These are phyloP conservation scores for Leucocoprinus birnbaumii DNA, from an alignment of 768 basidiomycete genomes.

Conservation along the genomic window DNA sequence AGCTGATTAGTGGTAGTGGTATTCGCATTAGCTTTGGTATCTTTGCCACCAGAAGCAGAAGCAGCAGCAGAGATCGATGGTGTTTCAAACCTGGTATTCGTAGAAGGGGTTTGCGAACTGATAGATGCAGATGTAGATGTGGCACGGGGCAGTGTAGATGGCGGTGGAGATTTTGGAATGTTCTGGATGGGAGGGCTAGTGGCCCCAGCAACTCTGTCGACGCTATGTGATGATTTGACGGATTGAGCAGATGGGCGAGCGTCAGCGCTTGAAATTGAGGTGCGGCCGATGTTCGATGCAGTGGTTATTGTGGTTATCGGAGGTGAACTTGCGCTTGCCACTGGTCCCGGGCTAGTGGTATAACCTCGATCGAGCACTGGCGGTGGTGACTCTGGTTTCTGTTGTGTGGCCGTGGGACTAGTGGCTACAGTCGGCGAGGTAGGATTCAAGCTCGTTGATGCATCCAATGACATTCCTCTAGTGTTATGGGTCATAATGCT, in stretches of 20 bases:
- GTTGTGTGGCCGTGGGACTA: background rate
- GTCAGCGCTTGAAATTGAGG: background rate
- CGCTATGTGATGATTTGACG: background rate
- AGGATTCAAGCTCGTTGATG: slow-evolving; percentile 8
- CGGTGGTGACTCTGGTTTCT: slow-evolving; percentile 1
- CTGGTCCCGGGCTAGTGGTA: slow-evolving; percentile 18
- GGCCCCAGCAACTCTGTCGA: background rate
- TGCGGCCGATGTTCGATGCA: background rate
- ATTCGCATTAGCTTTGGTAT: background rate
- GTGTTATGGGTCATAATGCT: slow-evolving; percentile 25
- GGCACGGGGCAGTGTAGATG: background rate
- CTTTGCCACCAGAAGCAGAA: background rate
- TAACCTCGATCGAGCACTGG: slow-evolving; percentile 15
- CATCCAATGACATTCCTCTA: slow-evolving; percentile 23
- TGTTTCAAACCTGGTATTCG: background rate
- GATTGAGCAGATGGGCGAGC: slow-evolving; percentile 6
- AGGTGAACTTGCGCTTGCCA: slow-evolving; percentile 10
- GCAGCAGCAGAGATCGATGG: background rate
- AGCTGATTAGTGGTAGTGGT: background rate
- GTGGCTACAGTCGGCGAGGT: background rate
- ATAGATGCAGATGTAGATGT: background rate
- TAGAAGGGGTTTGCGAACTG: background rate
- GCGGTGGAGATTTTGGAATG: background rate
- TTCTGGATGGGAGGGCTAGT: background rate
- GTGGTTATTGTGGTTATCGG: background rate